Conservation (phyloP, 2,329 filamentous ascomycete genomes). For the Stemphylium beticola region DNA sequence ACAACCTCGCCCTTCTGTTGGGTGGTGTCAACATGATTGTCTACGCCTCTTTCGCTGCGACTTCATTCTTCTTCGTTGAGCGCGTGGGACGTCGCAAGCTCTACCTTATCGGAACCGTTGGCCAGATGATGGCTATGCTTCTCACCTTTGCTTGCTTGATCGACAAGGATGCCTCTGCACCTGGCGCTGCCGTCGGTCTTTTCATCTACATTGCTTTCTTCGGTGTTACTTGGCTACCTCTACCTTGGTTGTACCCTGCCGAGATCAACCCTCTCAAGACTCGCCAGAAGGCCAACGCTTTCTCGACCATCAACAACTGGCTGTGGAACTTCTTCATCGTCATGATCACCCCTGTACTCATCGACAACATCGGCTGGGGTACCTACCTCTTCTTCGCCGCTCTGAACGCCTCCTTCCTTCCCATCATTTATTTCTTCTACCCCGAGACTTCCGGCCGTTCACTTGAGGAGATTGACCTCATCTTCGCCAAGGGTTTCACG, state of each 20-base stretch:
- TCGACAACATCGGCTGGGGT: constrained; percentile 47
- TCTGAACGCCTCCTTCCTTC: constrained; percentile 60
- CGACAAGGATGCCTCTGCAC: constrained; percentile 45
- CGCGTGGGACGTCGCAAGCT: constrained; percentile 60
- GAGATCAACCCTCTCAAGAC: constrained; percentile 63
- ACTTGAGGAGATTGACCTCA: constrained; percentile 60
- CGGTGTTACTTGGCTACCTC: constrained; percentile 68
- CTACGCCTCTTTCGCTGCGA: constrained; percentile 61
- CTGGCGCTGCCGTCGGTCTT: constrained; percentile 64
- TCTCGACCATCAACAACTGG: constrained; percentile 63
- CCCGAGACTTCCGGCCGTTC: constrained; percentile 60
- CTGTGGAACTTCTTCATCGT: constrained; percentile 58
- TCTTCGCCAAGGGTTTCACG: constrained; percentile 52
- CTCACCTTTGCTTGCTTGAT: constrained; percentile 52
- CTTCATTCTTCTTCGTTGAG: constrained; percentile 70
- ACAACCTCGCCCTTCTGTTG: constrained; percentile 54
- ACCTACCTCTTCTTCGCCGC: constrained; percentile 58
- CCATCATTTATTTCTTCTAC: constrained; percentile 62
- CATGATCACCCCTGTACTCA: constrained; percentile 53
- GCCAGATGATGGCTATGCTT: constrained; percentile 60
- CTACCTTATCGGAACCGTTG: constrained; percentile 51
- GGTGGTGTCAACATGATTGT: constrained; percentile 62
- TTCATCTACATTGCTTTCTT: constrained; percentile 75
- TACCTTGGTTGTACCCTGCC: constrained; percentile 64
- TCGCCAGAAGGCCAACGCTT: constrained; percentile 61